Percentiles rank a stretch among this genome's conserved stretches.
Evolutionary conservation across 148 eudicot genomes (phyloP).

Genomic region (Beta vulgaris): DNA sequence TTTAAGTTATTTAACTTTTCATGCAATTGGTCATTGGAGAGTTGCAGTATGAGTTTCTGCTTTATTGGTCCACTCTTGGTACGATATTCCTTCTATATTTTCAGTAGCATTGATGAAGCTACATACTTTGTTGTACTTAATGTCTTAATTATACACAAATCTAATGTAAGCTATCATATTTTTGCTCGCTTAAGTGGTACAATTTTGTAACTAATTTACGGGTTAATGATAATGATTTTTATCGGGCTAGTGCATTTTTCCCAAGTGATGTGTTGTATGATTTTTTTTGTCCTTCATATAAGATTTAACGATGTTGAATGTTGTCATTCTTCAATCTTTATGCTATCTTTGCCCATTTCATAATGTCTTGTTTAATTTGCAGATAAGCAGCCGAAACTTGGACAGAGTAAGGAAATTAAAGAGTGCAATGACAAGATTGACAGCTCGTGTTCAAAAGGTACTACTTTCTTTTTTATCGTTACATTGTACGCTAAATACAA

Average conservation of each 20-base stretch:
- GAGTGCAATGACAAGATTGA: slow-evolving; percentile 80
- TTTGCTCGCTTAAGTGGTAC: background rate
- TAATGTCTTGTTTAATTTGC: slow-evolving; percentile 10
- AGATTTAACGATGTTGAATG: background rate
- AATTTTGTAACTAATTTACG: background rate
- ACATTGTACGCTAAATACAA: background rate
- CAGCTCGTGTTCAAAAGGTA: slow-evolving; percentile 80
- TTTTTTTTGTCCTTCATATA: background rate
- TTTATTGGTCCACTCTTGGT: background rate
- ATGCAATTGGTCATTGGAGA: background rate
- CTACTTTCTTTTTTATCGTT: background rate
- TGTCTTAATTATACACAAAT: background rate
- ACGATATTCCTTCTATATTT: background rate
- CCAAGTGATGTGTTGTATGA: background rate
- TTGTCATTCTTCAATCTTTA: background rate
- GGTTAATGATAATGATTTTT: too few species aligned
- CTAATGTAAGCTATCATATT: background rate
- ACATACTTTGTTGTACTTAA: background rate
- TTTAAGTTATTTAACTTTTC: background rate
- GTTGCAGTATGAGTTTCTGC: background rate
- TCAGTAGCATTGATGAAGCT: background rate
- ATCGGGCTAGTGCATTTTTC: background rate
- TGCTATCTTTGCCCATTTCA: background rate
- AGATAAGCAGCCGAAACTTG: slow-evolving; percentile 79
- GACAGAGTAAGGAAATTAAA: slow-evolving; percentile 76